These are phyloP conservation scores for Cadophora sp. DNA, from an alignment of 2,329 filamentous ascomycete genomes.

Conservation along the genomic window DNA sequence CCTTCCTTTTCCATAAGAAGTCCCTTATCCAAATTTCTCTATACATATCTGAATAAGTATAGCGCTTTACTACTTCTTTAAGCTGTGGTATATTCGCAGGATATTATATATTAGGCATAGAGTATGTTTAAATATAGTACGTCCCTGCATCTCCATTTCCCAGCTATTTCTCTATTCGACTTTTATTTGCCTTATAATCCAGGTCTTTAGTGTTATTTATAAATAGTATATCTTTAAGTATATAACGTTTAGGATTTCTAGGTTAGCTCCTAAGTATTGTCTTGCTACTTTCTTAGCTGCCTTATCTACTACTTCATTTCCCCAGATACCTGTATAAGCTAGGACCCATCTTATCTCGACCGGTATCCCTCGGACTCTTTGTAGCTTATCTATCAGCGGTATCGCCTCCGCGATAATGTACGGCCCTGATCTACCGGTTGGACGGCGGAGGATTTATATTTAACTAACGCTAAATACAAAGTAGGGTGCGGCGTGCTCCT, in stretches of 20 bases:
- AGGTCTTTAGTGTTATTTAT: neutral
- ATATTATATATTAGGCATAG: neutral
- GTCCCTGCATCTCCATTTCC: neutral
- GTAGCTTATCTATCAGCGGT: too few species aligned
- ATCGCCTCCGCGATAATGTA: too few species aligned
- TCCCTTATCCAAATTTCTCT: neutral
- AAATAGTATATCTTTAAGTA: neutral
- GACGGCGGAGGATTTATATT: too few species aligned
- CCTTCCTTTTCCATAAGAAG: neutral
- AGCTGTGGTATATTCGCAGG: slow-evolving; percentile 3
- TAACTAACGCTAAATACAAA: too few species aligned
- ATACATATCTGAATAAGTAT: neutral
- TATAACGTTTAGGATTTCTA: neutral
- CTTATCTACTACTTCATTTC: slow-evolving; percentile 30
- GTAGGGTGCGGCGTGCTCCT: too few species aligned
- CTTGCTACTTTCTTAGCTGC: slow-evolving; percentile 3
- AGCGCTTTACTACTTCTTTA: neutral
- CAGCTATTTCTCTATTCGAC: neutral
- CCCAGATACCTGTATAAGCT: slow-evolving; percentile 28
- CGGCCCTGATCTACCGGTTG: too few species aligned
- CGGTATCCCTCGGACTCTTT: too few species aligned
- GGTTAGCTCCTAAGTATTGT: slow-evolving; percentile 6
- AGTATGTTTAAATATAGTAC: slow-evolving; percentile 3
- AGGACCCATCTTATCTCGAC: slow-evolving; percentile 22
- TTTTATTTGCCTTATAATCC: neutral